Percentiles rank a stretch among this genome's conserved stretches.
phyloP scores from a whole-genome alignment of 441 rosid species.

The Melastoma candidum region DNA sequence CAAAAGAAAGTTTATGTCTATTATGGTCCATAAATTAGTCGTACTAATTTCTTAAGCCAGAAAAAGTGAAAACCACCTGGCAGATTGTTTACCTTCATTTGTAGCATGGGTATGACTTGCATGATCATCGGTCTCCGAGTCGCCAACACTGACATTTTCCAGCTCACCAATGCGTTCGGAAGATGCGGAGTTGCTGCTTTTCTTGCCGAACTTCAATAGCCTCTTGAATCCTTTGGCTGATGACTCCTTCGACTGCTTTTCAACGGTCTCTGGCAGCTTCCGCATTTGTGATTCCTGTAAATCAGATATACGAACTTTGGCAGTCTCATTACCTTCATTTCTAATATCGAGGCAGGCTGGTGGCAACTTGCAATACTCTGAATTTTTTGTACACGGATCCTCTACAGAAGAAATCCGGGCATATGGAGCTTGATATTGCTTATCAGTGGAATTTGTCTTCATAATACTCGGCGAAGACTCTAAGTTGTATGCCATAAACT shows the following conservation, averaged over 20 bases:
- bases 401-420: constrained; percentile 81
- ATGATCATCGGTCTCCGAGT: constrained; percentile 44
- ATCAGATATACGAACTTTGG: constrained; percentile 42
- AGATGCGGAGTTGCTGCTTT: constrained; percentile 44
- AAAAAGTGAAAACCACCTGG: too few relatives aligned
- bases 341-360: constrained; percentile 30
- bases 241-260: constrained; percentile 58
- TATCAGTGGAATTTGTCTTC: constrained; percentile 17
- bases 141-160: constrained; percentile 29
- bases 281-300: constrained; percentile 32
- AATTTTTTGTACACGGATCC: constrained; percentile 49
- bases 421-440: constrained; percentile 68
- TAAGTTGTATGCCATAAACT: constrained; percentile 38
- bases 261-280: constrained; percentile 51
- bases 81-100: constrained; percentile 52
- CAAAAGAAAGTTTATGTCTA: too few relatives aligned
- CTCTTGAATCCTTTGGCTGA: constrained; percentile 61
- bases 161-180: constrained; percentile 36
- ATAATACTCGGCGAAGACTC: constrained; percentile 33
- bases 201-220: constrained; percentile 81
- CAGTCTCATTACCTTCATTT: constrained; percentile 26
- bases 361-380: constrained; percentile 53
- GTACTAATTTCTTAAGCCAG: too few relatives aligned
- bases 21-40: too few relatives aligned
- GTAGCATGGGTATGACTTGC: constrained; percentile 32